Evolutionary conservation across 1,284 basidiomycete species (phyloP), one percentile per base, ranked within the genome.

Genomic region (Heterobasidion irregulare): DNA sequence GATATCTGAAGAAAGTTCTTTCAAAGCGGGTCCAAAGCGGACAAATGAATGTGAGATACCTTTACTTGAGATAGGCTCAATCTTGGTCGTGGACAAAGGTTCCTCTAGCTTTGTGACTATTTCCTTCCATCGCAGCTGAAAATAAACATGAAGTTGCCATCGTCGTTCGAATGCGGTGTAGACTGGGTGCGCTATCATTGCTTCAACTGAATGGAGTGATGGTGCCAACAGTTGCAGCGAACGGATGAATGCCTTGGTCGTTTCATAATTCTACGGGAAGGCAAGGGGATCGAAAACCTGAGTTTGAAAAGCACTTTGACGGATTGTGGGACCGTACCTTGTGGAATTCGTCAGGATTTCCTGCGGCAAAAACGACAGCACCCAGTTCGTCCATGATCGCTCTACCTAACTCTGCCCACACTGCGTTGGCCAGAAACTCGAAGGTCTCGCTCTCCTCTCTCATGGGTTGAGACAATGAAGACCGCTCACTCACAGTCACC

Each of bases 101-200:
- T 84, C 82, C 70, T 98, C 95, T 13, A 95, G 71, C 48, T 76
- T 77, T 0, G 77, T 71, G 1, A 96, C 84, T 53, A 97, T 90
- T 64, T 97, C 94, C 67, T 98, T 96, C 88, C 94, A 96, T n/a
- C 95, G 82, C 60, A 99, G 75, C 67, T 99, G 96, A 69, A 97
- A 98, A 68, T 99, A 99, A 15, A 98, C 90, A 0, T 93, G 90
- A 6, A 99, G 76, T 66, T 98, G 96, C 95, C 96, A 99, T 45
- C 94, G 79, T 55, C 83, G 79, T 64, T 89, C 83, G 64, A 98
- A 96, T 0, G 84, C 70, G 7, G 67, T 62, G 68, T 88, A 95
- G 4, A 84, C 75, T 0, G 84, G 78, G 67, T 93, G 89, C 4
- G 72, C 65, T 5, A 92, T 82, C 78, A 96, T 84, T 0, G 76